Percentiles rank a stretch among this genome's conserved stretches.
These are phyloP conservation scores for Solidago caesia DNA, from an alignment of 129 eudicot genomes.

Conservation along the genomic window DNA sequence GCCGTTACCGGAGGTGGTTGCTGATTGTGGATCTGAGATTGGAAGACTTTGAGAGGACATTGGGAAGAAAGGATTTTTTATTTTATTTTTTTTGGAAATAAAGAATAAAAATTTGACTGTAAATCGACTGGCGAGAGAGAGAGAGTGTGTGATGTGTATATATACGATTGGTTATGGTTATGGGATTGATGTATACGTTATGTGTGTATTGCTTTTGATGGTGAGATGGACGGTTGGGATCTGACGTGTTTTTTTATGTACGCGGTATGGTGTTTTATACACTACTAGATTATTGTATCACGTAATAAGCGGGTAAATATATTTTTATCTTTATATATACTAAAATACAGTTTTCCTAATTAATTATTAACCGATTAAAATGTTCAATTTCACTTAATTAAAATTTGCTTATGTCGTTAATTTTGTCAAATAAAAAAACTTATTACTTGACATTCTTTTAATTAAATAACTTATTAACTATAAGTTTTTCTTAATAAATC, in stretches of 20 bases:
- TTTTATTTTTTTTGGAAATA: conserved; percentile 6
- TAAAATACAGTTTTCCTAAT: too few relatives aligned
- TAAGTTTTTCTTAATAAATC: too few relatives aligned
- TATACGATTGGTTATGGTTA: conserved; percentile 3
- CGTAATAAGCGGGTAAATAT: too few relatives aligned
- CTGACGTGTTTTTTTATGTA: not conserved
- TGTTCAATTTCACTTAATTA: too few relatives aligned
- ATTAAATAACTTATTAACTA: too few relatives aligned
- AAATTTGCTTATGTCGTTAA: too few relatives aligned
- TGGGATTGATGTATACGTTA: conserved; percentile 5
- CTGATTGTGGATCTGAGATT: conserved; percentile 30
- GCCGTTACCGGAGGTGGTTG: conserved; percentile 20
- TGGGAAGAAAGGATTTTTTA: not conserved
- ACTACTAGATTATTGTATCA: too few relatives aligned
- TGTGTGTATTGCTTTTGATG: not conserved
- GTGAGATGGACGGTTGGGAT: not conserved
- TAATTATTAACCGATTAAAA: too few relatives aligned
- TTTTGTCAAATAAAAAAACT: too few relatives aligned
- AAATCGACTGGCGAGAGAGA: not conserved
- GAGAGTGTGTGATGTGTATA: not conserved
- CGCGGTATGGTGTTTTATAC: conserved; percentile 4
- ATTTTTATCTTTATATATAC: too few relatives aligned
- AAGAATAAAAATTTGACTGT: not conserved
- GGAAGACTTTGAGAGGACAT: conserved; percentile 48
- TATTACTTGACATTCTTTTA: too few relatives aligned